Percentiles rank a stretch among this genome's conserved stretches.
Evolutionary conservation across 148 eudicot species (phyloP).

Genomic region (Chenopodium quinoa): DNA sequence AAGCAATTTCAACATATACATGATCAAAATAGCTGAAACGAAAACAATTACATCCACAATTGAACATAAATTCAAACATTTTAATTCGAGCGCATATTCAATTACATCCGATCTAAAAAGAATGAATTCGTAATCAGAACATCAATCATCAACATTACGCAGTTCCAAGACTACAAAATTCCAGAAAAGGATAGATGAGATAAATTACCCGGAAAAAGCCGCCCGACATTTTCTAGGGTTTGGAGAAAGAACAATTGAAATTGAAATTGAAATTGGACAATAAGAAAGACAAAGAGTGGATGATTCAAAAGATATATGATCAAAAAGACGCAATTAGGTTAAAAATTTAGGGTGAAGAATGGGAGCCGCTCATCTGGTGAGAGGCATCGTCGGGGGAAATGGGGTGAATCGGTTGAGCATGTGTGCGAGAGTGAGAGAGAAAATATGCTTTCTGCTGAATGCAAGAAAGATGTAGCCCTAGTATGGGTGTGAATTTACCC

Average conservation of each 20-base stretch:
- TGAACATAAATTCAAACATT: background rate
- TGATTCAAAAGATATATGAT: background rate
- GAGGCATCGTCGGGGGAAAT: conserved; percentile 2
- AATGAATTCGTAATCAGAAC: background rate
- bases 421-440: background rate
- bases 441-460: background rate
- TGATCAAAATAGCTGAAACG: background rate
- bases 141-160: background rate
- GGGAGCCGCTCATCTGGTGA: conserved; percentile 5
- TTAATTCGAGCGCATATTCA: background rate
- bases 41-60: background rate
- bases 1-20: background rate
- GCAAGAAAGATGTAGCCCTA: conserved; percentile 8
- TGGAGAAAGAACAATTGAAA: background rate
- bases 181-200: background rate
- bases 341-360: background rate
- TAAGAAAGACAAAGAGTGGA: background rate
- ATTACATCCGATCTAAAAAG: background rate
- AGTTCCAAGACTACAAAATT: background rate
- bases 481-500: background rate
- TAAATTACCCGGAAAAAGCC: conserved; percentile 86
- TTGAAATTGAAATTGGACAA: background rate
- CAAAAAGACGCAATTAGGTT: background rate
- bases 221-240: conserved; percentile 99
- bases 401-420: background rate